Evolutionary conservation across 768 basidiomycete species (phyloP), one percentile per base, ranked within the genome.

Genomic region (Psilocybe subaeruginosa): DNA sequence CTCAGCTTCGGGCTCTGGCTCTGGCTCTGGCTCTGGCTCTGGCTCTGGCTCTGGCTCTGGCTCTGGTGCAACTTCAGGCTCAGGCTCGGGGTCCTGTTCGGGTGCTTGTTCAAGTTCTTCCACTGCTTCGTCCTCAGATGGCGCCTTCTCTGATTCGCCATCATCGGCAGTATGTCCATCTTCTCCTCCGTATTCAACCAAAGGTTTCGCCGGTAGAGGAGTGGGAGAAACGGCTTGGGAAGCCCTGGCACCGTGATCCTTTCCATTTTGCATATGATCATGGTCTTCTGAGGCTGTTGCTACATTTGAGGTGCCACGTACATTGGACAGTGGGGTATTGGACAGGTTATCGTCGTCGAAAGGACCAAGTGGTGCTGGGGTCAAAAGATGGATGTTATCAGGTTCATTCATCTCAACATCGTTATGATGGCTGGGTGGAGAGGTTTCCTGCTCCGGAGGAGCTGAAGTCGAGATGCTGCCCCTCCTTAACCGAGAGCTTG

Each of bases 321-420:
- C 31, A 23, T 35, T 59, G 19, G 54, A 49, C 11, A 27, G 19
- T 8, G 54, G 54, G 5, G 35, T 47, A 16, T 58, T 51, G 30
- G 59, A 47, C 17, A 61, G 31, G 1, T 12, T 35, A 33, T 47
- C 56, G n/a, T 45, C 23, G 31, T 30, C 52, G 8, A 43, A 17
- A 43, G 52, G 39, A 29, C 52, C n/a, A 35, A 52, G 47, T 23
- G 56, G 58, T 7, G 52, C 30, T 49, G 60, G 57, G 16, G 62
- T 53, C 16, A 35, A 51, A n/a, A 33, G 7, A 8, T 12, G 60
- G 14, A 35, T 23, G 29, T 62, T 54, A 56, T 65, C 67, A 6
- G 60, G 64, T 29, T 59, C 63, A 11, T 53, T 17, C 64, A 66
- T 68, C 45, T 68, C 67, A 7, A 68, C 50, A 48, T 68, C 67